Conservation (phyloP, 2,329 filamentous ascomycete species). For the Beauveria sp. region DNA sequence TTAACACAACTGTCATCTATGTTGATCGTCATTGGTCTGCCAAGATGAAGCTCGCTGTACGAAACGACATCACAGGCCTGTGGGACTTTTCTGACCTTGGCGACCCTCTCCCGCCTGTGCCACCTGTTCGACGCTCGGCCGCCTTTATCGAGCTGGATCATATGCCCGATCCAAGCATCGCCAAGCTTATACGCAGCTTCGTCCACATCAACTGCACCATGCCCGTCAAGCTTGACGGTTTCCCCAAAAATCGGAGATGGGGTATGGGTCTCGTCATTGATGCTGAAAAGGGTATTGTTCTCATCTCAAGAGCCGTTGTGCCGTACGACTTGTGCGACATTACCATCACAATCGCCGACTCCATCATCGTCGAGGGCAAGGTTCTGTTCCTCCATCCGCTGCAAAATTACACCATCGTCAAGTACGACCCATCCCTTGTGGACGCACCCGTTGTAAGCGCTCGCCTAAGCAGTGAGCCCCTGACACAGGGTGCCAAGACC, state of each 20-base stretch:
- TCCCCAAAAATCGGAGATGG: constrained; percentile 87
- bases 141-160: constrained; percentile 90
- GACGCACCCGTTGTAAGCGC: constrained; percentile 88
- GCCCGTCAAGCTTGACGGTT: constrained; percentile 96
- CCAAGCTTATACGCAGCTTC: constrained; percentile 88
- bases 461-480: constrained; percentile 68
- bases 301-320: constrained; percentile 89
- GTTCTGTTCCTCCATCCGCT: constrained; percentile 93
- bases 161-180: constrained; percentile 80
- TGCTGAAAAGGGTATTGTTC: constrained; percentile 87
- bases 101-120: constrained; percentile 67
- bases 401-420: constrained; percentile 92
- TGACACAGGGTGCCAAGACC: constrained; percentile 88
- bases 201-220: constrained; percentile 88
- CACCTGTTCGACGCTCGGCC: constrained; percentile 67
- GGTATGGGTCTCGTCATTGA: constrained; percentile 97
- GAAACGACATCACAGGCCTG: constrained; percentile 81
- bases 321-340: constrained; percentile 97
- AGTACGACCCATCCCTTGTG: constrained; percentile 91
- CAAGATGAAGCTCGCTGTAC: constrained; percentile 86
- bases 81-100: constrained; percentile 92
- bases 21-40: constrained; percentile 93
- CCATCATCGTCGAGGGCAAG: constrained; percentile 87
- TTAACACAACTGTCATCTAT: constrained; percentile 86
- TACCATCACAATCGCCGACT: constrained; percentile 91